Conservation (phyloP, 768 basidiomycete genomes). For the Amyloporia xantha region DNA sequence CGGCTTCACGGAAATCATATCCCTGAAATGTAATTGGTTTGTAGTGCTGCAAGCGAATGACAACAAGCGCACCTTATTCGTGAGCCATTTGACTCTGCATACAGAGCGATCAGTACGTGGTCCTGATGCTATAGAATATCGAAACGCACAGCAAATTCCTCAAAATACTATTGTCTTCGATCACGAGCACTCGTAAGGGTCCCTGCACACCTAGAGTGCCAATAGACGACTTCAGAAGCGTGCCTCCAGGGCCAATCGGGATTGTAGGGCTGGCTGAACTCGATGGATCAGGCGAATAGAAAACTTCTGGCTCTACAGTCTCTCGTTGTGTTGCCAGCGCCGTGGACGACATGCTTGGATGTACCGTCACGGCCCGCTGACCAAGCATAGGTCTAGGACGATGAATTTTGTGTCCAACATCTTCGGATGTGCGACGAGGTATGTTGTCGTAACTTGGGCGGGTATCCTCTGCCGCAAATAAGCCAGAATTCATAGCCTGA, state of each 20-base stretch:
- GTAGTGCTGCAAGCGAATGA: not conserved
- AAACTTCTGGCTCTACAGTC: constrained; percentile 19
- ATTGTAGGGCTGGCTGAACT: constrained; percentile 36
- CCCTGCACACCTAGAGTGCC: constrained; percentile 41
- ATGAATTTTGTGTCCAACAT: constrained; percentile 3
- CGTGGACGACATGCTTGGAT: constrained; percentile 35
- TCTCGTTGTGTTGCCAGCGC: constrained; percentile 30
- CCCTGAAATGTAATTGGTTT: constrained; percentile 34
- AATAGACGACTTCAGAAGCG: constrained; percentile 61
- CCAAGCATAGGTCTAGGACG: constrained; percentile 43
- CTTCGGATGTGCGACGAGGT: constrained; percentile 17
- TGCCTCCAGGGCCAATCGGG: constrained; percentile 53
- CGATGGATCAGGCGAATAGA: constrained; percentile 12
- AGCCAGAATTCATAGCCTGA: constrained; percentile 9
- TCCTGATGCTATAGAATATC: constrained; percentile 2
- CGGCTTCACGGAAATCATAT: constrained; percentile 71
- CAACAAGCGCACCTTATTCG: constrained; percentile 36
- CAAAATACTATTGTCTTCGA: constrained; percentile 88
- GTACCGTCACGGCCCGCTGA: constrained; percentile 44
- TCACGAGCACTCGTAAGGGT: constrained; percentile 64
- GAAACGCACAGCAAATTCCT: constrained; percentile 70
- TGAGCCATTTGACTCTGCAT: constrained; percentile 57
- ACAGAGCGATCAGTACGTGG: too few relatives aligned
- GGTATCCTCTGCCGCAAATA: constrained; percentile 4
- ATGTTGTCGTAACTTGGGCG: not conserved